A percentile compares a stretch with the other conserved stretches of the same genome.
These are phyloP conservation scores for Yamadazyma buinensis DNA, from an alignment of 1,139 yeast genomes.

Conservation along the genomic window DNA sequence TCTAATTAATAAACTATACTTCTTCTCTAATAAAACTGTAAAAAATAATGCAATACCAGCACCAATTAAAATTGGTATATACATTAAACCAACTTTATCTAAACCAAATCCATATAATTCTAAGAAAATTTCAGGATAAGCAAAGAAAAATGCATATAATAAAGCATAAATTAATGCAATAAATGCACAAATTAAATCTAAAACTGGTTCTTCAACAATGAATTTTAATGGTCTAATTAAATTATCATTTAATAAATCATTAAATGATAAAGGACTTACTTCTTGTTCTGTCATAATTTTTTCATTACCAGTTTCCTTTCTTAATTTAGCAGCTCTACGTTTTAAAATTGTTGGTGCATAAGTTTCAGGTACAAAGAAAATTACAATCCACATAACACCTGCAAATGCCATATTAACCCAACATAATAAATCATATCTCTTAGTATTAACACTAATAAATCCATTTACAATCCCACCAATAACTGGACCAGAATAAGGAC, in stretches of 20 bases:
- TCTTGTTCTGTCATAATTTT: conserved; percentile 93
- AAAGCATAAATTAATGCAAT: conserved; percentile 85
- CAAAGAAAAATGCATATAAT: conserved; percentile 89
- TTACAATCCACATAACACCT: conserved; percentile 71
- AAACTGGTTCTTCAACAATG: conserved; percentile 74
- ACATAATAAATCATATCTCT: conserved; percentile 64
- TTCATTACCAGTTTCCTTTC: conserved; percentile 76
- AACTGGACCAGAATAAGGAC: conserved; percentile 92
- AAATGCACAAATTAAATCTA: conserved; percentile 77
- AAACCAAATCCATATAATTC: conserved; percentile 64
- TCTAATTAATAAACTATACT: conserved; percentile 50
- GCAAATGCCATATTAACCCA: conserved; percentile 95
- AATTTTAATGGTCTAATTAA: conserved; percentile 74
- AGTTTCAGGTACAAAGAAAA: conserved; percentile 74
- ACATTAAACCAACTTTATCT: conserved; percentile 74
- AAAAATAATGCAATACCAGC: conserved; percentile 68
- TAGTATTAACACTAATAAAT: conserved; percentile 68
- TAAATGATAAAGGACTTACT: conserved; percentile 63
- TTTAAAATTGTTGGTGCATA: conserved; percentile 86
- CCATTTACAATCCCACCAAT: conserved; percentile 90
- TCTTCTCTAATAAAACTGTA: conserved; percentile 67
- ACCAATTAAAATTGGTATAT: conserved; percentile 85
- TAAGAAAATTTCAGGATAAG: conserved; percentile 72
- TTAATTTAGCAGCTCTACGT: conserved; percentile 60
- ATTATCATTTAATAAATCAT: conserved; percentile 63